Conservation (phyloP, 2,329 filamentous ascomycete genomes). For the Ploettnerulaceae sp. region DNA sequence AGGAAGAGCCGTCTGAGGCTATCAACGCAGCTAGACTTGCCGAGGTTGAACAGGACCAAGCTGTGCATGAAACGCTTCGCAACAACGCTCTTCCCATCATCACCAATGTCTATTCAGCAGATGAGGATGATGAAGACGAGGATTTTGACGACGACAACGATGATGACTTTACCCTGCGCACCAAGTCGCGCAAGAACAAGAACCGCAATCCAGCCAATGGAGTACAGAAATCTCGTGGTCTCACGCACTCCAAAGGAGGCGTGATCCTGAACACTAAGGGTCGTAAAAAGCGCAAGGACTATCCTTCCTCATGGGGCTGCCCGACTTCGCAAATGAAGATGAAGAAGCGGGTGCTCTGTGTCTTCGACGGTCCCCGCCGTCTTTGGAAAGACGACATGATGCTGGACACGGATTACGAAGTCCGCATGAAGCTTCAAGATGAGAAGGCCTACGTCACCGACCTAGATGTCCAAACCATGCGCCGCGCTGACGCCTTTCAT, state of each 20-base stretch:
- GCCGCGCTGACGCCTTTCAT: constrained; percentile 79
- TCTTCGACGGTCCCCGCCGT: constrained; percentile 82
- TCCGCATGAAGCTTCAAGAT: constrained; percentile 74
- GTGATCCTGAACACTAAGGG: constrained; percentile 57
- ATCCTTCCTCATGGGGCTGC: constrained; percentile 91
- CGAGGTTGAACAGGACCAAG: constrained; percentile 59
- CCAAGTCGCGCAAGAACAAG: constrained; percentile 36
- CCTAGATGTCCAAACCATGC: constrained; percentile 84
- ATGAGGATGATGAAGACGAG: constrained; percentile 46
- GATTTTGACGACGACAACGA: constrained; percentile 52
- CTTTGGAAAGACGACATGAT: constrained; percentile 99
- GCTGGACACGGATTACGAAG: constrained; percentile 91
- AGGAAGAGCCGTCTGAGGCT: constrained; percentile 64
- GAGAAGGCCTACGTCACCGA: constrained; percentile 71
- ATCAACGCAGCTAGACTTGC: constrained; percentile 64
- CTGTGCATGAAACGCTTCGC: constrained; percentile 57
- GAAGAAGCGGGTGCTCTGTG: constrained; percentile 93
- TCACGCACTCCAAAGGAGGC: constrained; percentile 74
- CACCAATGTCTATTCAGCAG: constrained; percentile 43
- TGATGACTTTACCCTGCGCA: constrained; percentile 51
- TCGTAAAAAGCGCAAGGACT: constrained; percentile 89
- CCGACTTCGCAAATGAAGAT: constrained; percentile 92
- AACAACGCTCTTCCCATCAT: constrained; percentile 46
- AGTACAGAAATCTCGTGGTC: constrained; percentile 62
- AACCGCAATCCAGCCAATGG: constrained; percentile 42